Base-by-base conservation (phyloP, 2,329 filamentous ascomycete species). In the Orbilia ellipsospora region DNA sequence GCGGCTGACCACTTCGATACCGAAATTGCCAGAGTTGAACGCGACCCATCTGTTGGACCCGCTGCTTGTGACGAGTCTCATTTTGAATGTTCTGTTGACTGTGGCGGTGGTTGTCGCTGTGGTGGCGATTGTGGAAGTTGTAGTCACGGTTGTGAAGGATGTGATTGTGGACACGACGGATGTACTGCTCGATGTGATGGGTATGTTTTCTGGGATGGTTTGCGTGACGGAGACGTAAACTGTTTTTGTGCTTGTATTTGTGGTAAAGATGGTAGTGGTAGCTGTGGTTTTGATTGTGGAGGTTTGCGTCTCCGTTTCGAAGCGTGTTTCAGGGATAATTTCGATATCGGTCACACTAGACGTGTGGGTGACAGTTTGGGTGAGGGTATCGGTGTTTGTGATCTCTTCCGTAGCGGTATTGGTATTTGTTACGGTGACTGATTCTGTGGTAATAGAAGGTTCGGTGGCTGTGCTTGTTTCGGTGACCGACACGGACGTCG, bases 231-330 rank as follows among this genome's bases (percentile, higher is more conserved):
- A 68, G 4, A 68, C 55, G 16, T 45, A 42, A 6, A 61, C 36
- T 5, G 65, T 68, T 4, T 57, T 48, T 5, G 45, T 16, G 18
- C 50, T 15, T 13, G 56, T 52, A 18, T 61, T 16, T 8, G 65
- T 68, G 23, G 65, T 23, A 1, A 59, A 44, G 6, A 59, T 42
- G 7, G 65, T 68, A 20, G 55, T 54, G 1, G 56, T 68, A 28
- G 65, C 65, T 5, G 56, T 68, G 36, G 61, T 48, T 20, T 68
- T 60, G 10, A 61, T 16, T 36, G 65, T 68, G 8, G 45, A 12
- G n/a, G 56, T 68, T 13, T 45, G 20, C 13, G 65, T 68, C n/a
- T 61, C 48, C 1, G 65, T 68, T 2, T 40, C 50, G 16, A 45
- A 55, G 18, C 54, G n/a, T 4, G 64, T 67, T 56, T 52, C 44